phyloP scores from a whole-genome alignment of 2,329 filamentous ascomycete species.

The Myriosclerotinia curreyana region DNA sequence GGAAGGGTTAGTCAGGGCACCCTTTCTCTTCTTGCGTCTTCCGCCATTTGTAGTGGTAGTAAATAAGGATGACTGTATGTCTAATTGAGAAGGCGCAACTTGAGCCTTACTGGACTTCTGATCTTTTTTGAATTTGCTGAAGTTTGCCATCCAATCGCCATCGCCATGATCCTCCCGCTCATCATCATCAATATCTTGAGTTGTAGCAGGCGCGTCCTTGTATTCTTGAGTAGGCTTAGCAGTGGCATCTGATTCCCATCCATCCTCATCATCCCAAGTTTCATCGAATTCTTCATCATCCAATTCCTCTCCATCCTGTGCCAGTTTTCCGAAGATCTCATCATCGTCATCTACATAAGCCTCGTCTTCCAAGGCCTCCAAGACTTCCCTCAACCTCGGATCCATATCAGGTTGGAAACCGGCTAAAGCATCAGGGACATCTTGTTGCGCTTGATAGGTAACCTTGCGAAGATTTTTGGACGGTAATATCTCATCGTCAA shows the following conservation, averaged over 20 bases:
- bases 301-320: constrained; percentile 67
- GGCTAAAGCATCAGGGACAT: constrained; percentile 84
- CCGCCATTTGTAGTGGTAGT: constrained; percentile 77
- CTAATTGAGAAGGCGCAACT: constrained; percentile 52
- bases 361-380: constrained; percentile 93
- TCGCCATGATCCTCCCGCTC: constrained; percentile 60
- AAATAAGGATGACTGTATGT: constrained; percentile 66
- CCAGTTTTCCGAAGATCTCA: constrained; percentile 76
- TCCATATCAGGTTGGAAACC: constrained; percentile 99
- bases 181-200: constrained; percentile 49
- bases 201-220: constrained; percentile 41
- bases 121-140: constrained; percentile 90
- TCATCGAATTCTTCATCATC: constrained; percentile 78
- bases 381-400: constrained; percentile 79
- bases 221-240: constrained; percentile 67
- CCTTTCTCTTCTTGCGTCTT: constrained; percentile 90
- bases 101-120: constrained; percentile 50
- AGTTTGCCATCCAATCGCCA: constrained; percentile 87
- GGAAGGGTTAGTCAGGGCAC: constrained; percentile 82
- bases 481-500: constrained; percentile 73
- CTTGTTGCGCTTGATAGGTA: constrained; percentile 89
- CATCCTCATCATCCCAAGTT: constrained; percentile 57
- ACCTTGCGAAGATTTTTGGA: constrained; percentile 73
- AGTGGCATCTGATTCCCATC: constrained; percentile 94
- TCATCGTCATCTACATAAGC: constrained; percentile 83